Conservation (phyloP, 768 basidiomycete genomes). For the Calvatia gigantea region DNA sequence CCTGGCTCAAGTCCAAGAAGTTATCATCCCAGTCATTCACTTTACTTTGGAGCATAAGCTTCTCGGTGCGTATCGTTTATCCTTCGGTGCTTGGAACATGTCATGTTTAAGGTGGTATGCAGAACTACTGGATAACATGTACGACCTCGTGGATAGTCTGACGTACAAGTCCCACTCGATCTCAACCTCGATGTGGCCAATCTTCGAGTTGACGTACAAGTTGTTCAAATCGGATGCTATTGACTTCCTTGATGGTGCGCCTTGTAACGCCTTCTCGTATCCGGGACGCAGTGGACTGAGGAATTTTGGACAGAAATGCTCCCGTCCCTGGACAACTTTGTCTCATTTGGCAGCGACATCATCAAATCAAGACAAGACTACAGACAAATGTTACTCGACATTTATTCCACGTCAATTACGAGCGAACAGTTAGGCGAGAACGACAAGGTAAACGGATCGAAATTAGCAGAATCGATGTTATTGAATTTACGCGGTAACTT, state of each 20-base stretch:
- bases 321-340: conserved; percentile 83
- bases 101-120: conserved; percentile 8
- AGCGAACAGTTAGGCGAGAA: conserved; percentile 75
- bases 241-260: conserved; percentile 82
- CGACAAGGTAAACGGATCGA: conserved; percentile 81
- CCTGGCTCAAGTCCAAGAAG: conserved; percentile 74
- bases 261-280: not conserved
- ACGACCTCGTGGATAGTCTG: conserved; percentile 79
- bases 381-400: conserved; percentile 75
- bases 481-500: conserved; percentile 75
- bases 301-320: conserved; percentile 65
- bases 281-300: not conserved
- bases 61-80: conserved; percentile 48
- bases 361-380: conserved; percentile 75
- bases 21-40: conserved; percentile 72
- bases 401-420: conserved; percentile 73
- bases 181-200: conserved; percentile 81
- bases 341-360: conserved; percentile 76
- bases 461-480: conserved; percentile 78
- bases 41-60: conserved; percentile 77
- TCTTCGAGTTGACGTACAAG: conserved; percentile 80
- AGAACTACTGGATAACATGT: conserved; percentile 89
- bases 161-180: conserved; percentile 79
- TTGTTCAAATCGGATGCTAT: conserved; percentile 81
- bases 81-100: not conserved